Evolutionary conservation across 2,329 filamentous ascomycete genomes (phyloP).

Genomic region (Spiromastix sp.): DNA sequence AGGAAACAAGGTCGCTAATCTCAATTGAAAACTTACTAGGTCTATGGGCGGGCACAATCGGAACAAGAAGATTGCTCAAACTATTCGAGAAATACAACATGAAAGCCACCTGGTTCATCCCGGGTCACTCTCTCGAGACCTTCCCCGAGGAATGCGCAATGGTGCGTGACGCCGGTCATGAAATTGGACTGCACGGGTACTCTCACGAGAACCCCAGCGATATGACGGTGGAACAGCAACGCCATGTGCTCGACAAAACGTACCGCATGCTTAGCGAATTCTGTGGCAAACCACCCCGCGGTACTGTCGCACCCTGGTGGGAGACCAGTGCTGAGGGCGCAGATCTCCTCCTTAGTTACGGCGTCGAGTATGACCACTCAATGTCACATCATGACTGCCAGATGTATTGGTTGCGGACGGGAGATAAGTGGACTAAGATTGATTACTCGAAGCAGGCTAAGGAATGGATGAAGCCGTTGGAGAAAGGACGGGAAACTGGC

Average conservation of each 20-base stretch:
- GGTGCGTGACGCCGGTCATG: slow-evolving; percentile 54
- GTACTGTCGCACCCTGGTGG: slow-evolving; percentile 68
- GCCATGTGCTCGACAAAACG: slow-evolving; percentile 66
- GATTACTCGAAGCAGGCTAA: slow-evolving; percentile 32
- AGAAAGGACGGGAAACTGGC: slow-evolving; percentile 34
- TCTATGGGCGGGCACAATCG: slow-evolving; percentile 59
- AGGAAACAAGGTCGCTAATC: no score
- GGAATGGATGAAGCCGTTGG: slow-evolving; percentile 39
- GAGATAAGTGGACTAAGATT: slow-evolving; percentile 36
- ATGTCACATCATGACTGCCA: slow-evolving; percentile 37
- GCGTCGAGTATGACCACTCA: slow-evolving; percentile 36
- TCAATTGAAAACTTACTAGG: slow-evolving; percentile 27
- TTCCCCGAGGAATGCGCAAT: slow-evolving; percentile 56
- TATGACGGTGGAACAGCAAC: slow-evolving; percentile 66
- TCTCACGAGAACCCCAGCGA: slow-evolving; percentile 62
- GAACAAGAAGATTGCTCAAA: slow-evolving; percentile 56
- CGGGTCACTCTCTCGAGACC: slow-evolving; percentile 53
- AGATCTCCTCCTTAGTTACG: slow-evolving; percentile 32
- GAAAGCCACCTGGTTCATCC: slow-evolving; percentile 58
- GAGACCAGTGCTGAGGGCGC: slow-evolving; percentile 59
- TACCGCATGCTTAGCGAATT: slow-evolving; percentile 64
- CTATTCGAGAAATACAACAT: slow-evolving; percentile 63
- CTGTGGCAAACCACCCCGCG: slow-evolving; percentile 61
- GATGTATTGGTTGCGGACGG: slow-evolving; percentile 34
- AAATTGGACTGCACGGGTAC: slow-evolving; percentile 61